Evolutionary conservation across 768 basidiomycete species (phyloP).

Genomic region (Podaxis pistillaris): DNA sequence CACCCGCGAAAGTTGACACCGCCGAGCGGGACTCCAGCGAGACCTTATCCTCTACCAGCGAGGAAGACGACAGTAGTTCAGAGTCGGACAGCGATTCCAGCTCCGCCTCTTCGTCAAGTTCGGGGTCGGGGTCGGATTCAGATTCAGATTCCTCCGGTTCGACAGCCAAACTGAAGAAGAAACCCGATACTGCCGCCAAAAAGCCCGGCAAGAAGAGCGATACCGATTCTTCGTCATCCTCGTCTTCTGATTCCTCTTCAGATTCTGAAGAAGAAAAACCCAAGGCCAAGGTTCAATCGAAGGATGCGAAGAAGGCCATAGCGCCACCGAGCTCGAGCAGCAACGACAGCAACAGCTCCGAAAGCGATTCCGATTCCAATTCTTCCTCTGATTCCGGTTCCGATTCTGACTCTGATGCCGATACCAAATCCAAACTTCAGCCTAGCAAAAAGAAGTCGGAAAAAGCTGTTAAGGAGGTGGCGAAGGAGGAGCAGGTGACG

Average conservation of each 20-base stretch:
- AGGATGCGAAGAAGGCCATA: slow-evolving; percentile 11
- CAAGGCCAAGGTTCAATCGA: slow-evolving; percentile 14
- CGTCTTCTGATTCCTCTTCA: slow-evolving; percentile 14
- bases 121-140: slow-evolving; percentile 21
- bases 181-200: neutral
- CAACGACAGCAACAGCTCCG: slow-evolving; percentile 11
- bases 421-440: slow-evolving; percentile 15
- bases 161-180: slow-evolving; percentile 1
- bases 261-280: slow-evolving; percentile 13
- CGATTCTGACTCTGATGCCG: slow-evolving; percentile 23
- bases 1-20: slow-evolving; percentile 9
- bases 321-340: slow-evolving; percentile 9
- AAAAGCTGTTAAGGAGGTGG: slow-evolving; percentile 11
- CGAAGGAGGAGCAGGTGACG: slow-evolving; percentile 28
- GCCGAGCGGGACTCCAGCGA: slow-evolving; percentile 36
- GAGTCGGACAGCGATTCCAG: slow-evolving; percentile 24
- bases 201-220: neutral
- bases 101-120: slow-evolving; percentile 16
- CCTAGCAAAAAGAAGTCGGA: neutral
- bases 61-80: neutral
- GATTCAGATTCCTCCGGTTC: slow-evolving; percentile 6
- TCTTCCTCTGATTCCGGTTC: slow-evolving; percentile 22
- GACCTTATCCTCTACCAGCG: slow-evolving; percentile 27
- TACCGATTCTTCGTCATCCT: slow-evolving; percentile 26
- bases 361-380: slow-evolving; percentile 15